Conservation (phyloP, 2,329 filamentous ascomycete genomes). For the Aspergillus sp. region DNA sequence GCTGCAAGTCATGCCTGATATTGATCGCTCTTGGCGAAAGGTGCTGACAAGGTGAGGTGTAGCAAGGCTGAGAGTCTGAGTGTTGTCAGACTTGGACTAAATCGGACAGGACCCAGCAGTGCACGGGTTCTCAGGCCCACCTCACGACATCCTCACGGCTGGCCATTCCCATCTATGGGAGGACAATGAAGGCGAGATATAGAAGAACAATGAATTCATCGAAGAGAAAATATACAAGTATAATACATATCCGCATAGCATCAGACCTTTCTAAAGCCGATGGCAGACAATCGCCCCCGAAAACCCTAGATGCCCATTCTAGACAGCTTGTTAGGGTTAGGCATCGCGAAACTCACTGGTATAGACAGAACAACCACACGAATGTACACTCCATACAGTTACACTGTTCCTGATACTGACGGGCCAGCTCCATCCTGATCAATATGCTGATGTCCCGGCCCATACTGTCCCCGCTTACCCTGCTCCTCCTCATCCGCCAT, state of each 20-base stretch:
- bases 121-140: background rate
- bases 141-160: background rate
- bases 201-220: background rate
- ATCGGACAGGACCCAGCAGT: background rate
- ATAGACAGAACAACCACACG: background rate
- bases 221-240: background rate
- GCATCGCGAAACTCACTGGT: background rate
- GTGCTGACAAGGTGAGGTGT: background rate
- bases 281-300: no score
- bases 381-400: background rate
- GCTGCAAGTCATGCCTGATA: background rate
- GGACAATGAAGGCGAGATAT: background rate
- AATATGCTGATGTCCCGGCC: constrained; percentile 27
- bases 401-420: background rate
- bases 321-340: no score
- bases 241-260: no score
- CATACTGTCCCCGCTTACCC: constrained; percentile 18
- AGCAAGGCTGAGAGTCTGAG: background rate
- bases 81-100: background rate
- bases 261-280: no score
- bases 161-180: background rate
- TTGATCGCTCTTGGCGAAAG: background rate
- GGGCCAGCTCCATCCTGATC: constrained; percentile 23
- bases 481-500: constrained; percentile 24
- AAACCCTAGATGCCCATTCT: no score